Base-by-base conservation (phyloP, 2,329 filamentous ascomycete species). In the Penicillium sumatraense region DNA sequence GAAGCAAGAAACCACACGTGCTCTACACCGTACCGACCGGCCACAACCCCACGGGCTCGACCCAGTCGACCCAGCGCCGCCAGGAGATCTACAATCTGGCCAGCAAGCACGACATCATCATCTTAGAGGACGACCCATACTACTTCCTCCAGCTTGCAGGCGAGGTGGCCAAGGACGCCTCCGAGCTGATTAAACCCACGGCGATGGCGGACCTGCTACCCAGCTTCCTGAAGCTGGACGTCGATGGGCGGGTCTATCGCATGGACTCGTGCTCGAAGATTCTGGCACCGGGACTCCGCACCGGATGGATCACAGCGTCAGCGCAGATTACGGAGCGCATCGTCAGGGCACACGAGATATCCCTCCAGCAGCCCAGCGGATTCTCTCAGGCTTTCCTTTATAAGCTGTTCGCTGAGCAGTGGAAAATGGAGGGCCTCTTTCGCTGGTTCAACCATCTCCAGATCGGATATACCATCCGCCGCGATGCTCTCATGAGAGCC, bases 251-350 rank as follows among this genome's bases (percentile, higher is more conserved):
- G 50, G 91, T 96, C 33, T 80, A 96, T 79, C 87, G 91, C 42
- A 83, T 95, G 77, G 91, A 96, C 72, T 93, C 89, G 1, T 91
- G 96, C 73, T 92, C 89, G 66, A 96, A 96, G 75, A 88, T 95
- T 1, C 81, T 95, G 18, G 82, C 89, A 0, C 91, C 91, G 0
- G 91, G 91, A 3, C 85, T 87, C 14, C 84, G 91, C 35, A 75
- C 88, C 31, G 91, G 91, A 33, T 96, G 92, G 92, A 83, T 96
- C 54, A 95, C 91, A 0, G 92, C 87, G 0, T 89, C 88, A 2
- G 86, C 86, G 64, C 88, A 96, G 76, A 81, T 96, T 51, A 78
- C 93, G 56, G 89, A 93, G 72, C 82, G 87, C 31, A 93, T 89
- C 73, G 80, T 87, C 60, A 87, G 88, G 31, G 89, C 95, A 73